Percentiles rank a stretch among this genome's conserved stretches.
phyloP scores from a whole-genome alignment of 1,284 basidiomycete genomes.

The Cerioporus squamosus region DNA sequence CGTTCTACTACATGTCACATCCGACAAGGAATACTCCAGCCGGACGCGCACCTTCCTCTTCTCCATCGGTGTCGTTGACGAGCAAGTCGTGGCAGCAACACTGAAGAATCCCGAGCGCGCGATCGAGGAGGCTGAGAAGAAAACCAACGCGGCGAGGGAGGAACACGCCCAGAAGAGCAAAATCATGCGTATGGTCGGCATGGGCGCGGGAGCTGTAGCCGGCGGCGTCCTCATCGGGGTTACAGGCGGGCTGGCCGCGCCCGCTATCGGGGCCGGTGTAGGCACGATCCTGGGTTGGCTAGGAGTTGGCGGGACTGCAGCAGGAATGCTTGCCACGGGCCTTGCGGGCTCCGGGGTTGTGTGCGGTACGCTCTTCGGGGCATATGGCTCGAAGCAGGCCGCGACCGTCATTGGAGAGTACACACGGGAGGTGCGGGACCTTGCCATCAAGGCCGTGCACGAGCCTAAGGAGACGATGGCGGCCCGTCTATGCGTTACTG shows the following conservation, averaged over 20 bases:
- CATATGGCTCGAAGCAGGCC: constrained; percentile 55
- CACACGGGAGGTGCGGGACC: constrained; percentile 57
- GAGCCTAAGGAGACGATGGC: constrained; percentile 50
- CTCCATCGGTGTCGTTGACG: constrained; percentile 46
- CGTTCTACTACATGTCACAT: constrained; percentile 55
- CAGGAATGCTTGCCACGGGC: constrained; percentile 56
- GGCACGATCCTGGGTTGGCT: constrained; percentile 52
- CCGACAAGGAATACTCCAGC: constrained; percentile 54
- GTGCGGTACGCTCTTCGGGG: constrained; percentile 62
- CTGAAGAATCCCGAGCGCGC: constrained; percentile 54
- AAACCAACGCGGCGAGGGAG: constrained; percentile 44
- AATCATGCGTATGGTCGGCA: constrained; percentile 49
- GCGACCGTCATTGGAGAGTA: constrained; percentile 55
- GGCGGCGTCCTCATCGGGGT: constrained; percentile 62
- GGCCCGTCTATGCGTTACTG: constrained; percentile 59
- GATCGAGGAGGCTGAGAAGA: constrained; percentile 48
- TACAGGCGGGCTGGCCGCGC: constrained; percentile 60
- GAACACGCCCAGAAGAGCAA: constrained; percentile 48
- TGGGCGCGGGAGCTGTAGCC: constrained; percentile 57
- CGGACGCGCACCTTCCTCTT: constrained; percentile 55
- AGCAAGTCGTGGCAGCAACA: constrained; percentile 47
- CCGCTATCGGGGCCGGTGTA: constrained; percentile 59
- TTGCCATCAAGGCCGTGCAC: constrained; percentile 53
- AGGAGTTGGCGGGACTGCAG: constrained; percentile 58
- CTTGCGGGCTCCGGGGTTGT: constrained; percentile 60